Evolutionary conservation across 306 rosid species (phyloP).

Genomic region (Cucumis melo): DNA sequence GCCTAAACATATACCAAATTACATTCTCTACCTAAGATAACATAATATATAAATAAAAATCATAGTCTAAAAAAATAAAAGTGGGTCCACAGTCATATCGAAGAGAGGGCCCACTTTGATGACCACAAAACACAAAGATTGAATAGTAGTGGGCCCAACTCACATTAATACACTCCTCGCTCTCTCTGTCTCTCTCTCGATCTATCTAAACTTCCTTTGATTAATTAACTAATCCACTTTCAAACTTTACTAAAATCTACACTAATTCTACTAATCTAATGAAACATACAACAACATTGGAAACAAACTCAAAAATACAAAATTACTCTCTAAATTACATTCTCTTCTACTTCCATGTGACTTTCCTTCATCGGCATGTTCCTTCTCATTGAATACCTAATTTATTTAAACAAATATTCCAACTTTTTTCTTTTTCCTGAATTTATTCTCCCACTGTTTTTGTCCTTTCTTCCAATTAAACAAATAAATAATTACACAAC

Average conservation of each 20-base stretch:
- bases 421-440: too few relatives aligned
- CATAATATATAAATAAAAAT: too few relatives aligned
- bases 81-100: not conserved
- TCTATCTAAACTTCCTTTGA: not conserved
- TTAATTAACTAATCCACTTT: not conserved
- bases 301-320: not conserved
- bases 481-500: not conserved
- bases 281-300: not conserved
- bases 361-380: too few relatives aligned
- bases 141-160: not conserved
- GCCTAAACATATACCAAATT: too few relatives aligned
- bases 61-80: not conserved
- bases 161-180: conserved; percentile 1
- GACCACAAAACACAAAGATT: not conserved
- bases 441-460: too few relatives aligned
- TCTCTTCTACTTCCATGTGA: too few relatives aligned
- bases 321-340: too few relatives aligned
- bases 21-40: too few relatives aligned
- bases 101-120: not conserved
- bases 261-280: not conserved
- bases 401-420: too few relatives aligned
- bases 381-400: too few relatives aligned
- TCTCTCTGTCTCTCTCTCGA: too few relatives aligned
- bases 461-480: not conserved
- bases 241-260: not conserved